These are phyloP conservation scores for Ceratocystis huliohia DNA, from an alignment of 2,329 filamentous ascomycete species.

Conservation along the genomic window DNA sequence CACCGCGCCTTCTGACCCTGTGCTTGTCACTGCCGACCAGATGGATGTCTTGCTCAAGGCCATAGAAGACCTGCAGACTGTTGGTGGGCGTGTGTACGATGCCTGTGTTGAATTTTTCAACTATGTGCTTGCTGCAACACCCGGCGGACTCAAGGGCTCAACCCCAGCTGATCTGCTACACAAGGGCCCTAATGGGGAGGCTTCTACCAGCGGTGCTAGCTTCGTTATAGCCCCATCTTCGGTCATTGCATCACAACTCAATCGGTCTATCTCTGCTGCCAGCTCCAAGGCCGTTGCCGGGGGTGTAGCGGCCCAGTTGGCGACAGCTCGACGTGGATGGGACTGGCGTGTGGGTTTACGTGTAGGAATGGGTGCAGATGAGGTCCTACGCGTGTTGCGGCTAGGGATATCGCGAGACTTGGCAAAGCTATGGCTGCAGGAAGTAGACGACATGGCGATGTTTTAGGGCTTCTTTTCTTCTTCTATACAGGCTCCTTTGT, in stretches of 20 bases:
- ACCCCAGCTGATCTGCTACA: slow-evolving; percentile 52
- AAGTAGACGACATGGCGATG: slow-evolving; percentile 44
- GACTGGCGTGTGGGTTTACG: slow-evolving; percentile 70
- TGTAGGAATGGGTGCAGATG: slow-evolving; percentile 48
- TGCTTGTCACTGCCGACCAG: slow-evolving; percentile 54
- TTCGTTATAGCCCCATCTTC: slow-evolving; percentile 55
- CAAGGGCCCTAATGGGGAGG: slow-evolving; percentile 31
- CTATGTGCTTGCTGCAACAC: slow-evolving; percentile 57
- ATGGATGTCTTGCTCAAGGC: slow-evolving; percentile 64
- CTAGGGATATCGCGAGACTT: slow-evolving; percentile 63
- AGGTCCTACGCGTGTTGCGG: slow-evolving; percentile 61
- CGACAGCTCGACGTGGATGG: slow-evolving; percentile 46
- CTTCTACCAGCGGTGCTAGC: slow-evolving; percentile 43
- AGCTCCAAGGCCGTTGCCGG: slow-evolving; percentile 32
- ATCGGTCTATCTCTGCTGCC: slow-evolving; percentile 46
- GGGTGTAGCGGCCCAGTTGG: not conserved
- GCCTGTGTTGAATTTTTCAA: slow-evolving; percentile 69
- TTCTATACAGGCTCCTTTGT: not conserved
- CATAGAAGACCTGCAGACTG: slow-evolving; percentile 66
- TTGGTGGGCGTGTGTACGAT: slow-evolving; percentile 56
- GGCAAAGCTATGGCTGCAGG: slow-evolving; percentile 54
- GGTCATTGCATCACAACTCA: slow-evolving; percentile 51
- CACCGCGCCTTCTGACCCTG: slow-evolving; percentile 23
- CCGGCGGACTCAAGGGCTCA: slow-evolving; percentile 46
- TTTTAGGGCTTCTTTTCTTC: slow-evolving; percentile 25